Conservation (phyloP, 768 basidiomycete genomes). For the Trametes cingulata region DNA sequence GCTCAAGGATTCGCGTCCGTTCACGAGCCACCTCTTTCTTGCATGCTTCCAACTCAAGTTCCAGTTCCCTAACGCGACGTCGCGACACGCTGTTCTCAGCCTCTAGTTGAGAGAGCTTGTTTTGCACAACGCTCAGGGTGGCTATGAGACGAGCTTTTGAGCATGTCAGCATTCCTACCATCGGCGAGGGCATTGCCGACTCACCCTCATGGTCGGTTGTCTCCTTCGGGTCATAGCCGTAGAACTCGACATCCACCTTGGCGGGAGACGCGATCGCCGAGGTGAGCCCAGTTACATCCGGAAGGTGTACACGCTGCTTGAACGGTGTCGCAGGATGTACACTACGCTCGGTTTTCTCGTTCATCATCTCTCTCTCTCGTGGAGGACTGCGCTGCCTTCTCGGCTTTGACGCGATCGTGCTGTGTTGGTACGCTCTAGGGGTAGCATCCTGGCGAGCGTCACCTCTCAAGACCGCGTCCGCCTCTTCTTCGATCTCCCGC, state of each 20-base stretch:
- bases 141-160: slow-evolving; percentile 58
- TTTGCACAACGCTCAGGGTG: slow-evolving; percentile 63
- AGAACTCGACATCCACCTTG: slow-evolving; percentile 54
- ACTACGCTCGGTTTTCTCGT: slow-evolving; percentile 13
- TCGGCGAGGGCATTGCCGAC: slow-evolving; percentile 11
- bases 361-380: slow-evolving; percentile 38
- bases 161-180: slow-evolving; percentile 1
- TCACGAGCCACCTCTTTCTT: slow-evolving; percentile 77
- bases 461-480: slow-evolving; percentile 22
- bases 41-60: slow-evolving; percentile 81
- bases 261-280: slow-evolving; percentile 76
- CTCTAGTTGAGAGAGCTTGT: slow-evolving; percentile 71
- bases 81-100: slow-evolving; percentile 82
- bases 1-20: slow-evolving; percentile 61
- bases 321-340: slow-evolving; percentile 20
- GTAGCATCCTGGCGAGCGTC: slow-evolving; percentile 10
- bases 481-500: slow-evolving; percentile 53
- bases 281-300: slow-evolving; percentile 84
- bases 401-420: slow-evolving; percentile 5
- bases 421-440: slow-evolving; percentile 14
- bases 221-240: slow-evolving; percentile 46
- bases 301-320: slow-evolving; percentile 51
- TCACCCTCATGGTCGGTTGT: slow-evolving; percentile 65
- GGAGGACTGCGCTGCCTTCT: slow-evolving; percentile 39
- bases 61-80: slow-evolving; percentile 82